These are phyloP conservation scores for Blumeriella jaapii DNA, from an alignment of 2,329 filamentous ascomycete species.

Conservation along the genomic window DNA sequence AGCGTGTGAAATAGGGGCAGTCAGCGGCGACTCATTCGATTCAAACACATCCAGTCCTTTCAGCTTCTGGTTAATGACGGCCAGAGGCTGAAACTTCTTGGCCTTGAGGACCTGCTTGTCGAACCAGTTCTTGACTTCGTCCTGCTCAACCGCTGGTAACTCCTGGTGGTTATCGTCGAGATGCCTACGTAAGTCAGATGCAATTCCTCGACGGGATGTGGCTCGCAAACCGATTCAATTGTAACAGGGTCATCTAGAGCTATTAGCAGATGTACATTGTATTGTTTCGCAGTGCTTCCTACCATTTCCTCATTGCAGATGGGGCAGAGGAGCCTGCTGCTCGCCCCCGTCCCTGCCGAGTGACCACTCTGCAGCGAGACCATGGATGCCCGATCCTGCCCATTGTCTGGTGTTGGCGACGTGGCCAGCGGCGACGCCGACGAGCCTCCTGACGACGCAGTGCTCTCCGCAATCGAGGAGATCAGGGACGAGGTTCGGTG, in stretches of 20 bases:
- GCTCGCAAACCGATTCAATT: conserved; percentile 61
- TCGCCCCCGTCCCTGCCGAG: conserved; percentile 39
- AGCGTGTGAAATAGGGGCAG: conserved; percentile 27
- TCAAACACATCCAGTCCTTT: conserved; percentile 68
- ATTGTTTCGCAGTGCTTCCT: too few species aligned
- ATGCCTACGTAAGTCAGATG: conserved; percentile 38
- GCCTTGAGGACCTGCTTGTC: conserved; percentile 64
- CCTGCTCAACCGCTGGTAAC: conserved; percentile 59
- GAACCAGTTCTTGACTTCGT: conserved; percentile 73
- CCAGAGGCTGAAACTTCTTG: conserved; percentile 63
- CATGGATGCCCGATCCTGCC: conserved; percentile 70
- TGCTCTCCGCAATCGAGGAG: conserved; percentile 54
- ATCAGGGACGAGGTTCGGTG: conserved; percentile 28
- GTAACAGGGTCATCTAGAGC: conserved; percentile 73
- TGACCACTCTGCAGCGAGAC: conserved; percentile 58
- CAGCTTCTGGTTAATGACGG: conserved; percentile 63
- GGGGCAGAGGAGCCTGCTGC: conserved; percentile 73
- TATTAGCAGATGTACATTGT: conserved; percentile 18
- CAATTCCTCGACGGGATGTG: neutral
- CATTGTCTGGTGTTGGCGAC: conserved; percentile 57
- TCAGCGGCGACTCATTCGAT: conserved; percentile 46
- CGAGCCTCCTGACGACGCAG: conserved; percentile 69
- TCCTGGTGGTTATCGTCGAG: conserved; percentile 65
- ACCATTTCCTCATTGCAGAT: conserved; percentile 99
- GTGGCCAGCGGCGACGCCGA: conserved; percentile 37